phyloP scores from a whole-genome alignment of 306 rosid species.

The Cyclanthera cordifolia region DNA sequence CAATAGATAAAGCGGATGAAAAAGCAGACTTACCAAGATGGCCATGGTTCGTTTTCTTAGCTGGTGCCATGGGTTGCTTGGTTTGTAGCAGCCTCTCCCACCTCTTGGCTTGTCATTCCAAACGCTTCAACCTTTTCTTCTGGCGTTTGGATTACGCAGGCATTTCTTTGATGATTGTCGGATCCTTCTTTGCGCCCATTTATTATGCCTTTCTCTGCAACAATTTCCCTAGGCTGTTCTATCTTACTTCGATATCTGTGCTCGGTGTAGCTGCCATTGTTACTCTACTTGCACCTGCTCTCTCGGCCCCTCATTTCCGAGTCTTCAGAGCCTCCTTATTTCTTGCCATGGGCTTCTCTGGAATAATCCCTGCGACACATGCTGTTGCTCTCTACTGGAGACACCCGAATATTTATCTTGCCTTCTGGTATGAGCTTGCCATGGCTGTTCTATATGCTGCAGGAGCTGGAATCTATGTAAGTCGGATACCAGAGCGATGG shows the following conservation, averaged over 20 bases:
- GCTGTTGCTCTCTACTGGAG: conserved; percentile 53
- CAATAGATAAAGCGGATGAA: conserved; percentile 16
- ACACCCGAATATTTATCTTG: conserved; percentile 28
- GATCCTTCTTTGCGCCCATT: conserved; percentile 76
- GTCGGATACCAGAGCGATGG: conserved; percentile 74
- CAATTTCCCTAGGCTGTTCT: conserved; percentile 34
- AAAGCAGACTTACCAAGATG: conserved; percentile 37
- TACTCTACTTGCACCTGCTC: conserved; percentile 60
- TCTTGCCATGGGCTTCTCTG: conserved; percentile 84
- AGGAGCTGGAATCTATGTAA: conserved; percentile 59
- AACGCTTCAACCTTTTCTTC: conserved; percentile 52
- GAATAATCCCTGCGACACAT: conserved; percentile 62
- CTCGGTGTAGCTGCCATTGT: conserved; percentile 45
- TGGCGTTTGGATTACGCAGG: conserved; percentile 96
- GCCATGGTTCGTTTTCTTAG: conserved; percentile 86
- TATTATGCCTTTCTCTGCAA: conserved; percentile 68
- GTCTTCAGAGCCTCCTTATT: conserved; percentile 52
- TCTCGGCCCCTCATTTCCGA: conserved; percentile 48
- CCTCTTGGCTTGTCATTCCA: conserved; percentile 78
- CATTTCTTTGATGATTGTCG: conserved; percentile 72
- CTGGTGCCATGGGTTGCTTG: conserved; percentile 80
- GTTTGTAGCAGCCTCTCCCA: conserved; percentile 72
- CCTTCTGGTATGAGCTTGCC: conserved; percentile 52
- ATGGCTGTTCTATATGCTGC: conserved; percentile 63
- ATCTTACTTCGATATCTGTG: conserved; percentile 51